phyloP scores from a whole-genome alignment of 345 rosid genomes.

The Tarenaya hassleriana region DNA sequence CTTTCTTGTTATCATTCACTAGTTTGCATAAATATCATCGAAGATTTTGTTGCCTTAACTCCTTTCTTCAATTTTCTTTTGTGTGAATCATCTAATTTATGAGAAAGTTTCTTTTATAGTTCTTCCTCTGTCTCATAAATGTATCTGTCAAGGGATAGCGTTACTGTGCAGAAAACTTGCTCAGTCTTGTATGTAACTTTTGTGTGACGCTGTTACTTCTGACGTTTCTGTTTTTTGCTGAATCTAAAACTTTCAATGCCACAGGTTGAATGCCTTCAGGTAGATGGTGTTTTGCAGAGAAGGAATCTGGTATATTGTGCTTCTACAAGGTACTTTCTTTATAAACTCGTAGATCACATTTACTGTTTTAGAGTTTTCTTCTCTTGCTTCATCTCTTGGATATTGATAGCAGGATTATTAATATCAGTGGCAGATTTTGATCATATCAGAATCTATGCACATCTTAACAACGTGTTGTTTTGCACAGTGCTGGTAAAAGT shows the following conservation, averaged over 20 bases:
- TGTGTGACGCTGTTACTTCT: conserved; percentile 21
- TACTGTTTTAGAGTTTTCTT: conserved; percentile 14
- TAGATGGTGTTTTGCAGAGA: conserved; percentile 86
- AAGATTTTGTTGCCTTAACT: neutral
- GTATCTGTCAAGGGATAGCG: neutral
- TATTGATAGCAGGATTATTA: conserved; percentile 8
- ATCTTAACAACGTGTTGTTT: conserved; percentile 15
- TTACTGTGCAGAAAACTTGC: neutral
- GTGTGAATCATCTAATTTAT: conserved; percentile 7
- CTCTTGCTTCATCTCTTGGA: conserved; percentile 8
- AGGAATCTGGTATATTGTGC: conserved; percentile 95
- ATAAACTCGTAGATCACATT: conserved; percentile 9
- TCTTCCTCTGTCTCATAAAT: neutral
- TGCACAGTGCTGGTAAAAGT: conserved; percentile 90
- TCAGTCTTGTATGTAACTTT: conserved; percentile 5
- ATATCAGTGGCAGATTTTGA: conserved; percentile 16
- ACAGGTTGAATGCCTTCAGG: conserved; percentile 94
- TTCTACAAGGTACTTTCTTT: conserved; percentile 74
- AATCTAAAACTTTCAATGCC: conserved; percentile 17
- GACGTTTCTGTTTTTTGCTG: conserved; percentile 10
- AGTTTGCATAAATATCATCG: conserved; percentile 1
- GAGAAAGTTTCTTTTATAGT: neutral
- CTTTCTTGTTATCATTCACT: neutral
- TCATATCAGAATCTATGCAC: conserved; percentile 12
- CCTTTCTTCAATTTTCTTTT: conserved; percentile 10